Evolutionary conservation across 768 basidiomycete species (phyloP).

Genomic region (Suillus clintonianus): DNA sequence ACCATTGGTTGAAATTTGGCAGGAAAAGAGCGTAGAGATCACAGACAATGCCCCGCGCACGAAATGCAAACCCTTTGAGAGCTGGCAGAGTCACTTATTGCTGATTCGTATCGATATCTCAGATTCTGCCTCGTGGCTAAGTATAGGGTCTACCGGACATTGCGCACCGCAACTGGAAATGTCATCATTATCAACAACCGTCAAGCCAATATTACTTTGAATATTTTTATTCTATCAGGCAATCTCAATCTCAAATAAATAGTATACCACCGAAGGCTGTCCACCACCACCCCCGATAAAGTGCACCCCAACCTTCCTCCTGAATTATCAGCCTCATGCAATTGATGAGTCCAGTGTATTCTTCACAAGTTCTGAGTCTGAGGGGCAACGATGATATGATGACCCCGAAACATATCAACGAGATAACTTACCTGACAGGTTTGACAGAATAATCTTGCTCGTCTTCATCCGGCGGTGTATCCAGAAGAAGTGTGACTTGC

Average conservation of each 20-base stretch:
- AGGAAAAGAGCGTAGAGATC: background rate
- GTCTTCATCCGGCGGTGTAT: background rate
- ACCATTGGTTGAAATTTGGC: slow-evolving; percentile 18
- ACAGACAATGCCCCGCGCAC: background rate
- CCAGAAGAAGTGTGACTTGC: background rate
- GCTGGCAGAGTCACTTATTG: background rate
- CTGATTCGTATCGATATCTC: slow-evolving; percentile 10
- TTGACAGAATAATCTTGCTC: too few relatives aligned
- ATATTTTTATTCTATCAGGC: background rate
- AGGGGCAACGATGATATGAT: background rate
- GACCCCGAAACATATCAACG: background rate
- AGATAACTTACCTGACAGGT: background rate
- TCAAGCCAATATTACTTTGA: background rate
- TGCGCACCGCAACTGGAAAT: background rate
- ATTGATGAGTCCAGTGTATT: slow-evolving; percentile 17
- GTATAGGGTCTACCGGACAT: slow-evolving; percentile 1
- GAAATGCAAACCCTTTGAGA: slow-evolving; percentile 3
- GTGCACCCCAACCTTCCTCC: slow-evolving; percentile 37
- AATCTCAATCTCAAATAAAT: background rate
- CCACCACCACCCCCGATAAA: slow-evolving; percentile 39
- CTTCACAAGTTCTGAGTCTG: background rate
- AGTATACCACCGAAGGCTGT: slow-evolving; percentile 15
- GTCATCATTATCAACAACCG: background rate
- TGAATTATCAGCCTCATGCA: slow-evolving; percentile 31
- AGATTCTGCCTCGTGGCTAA: slow-evolving; percentile 2